Evolutionary conservation across 1,139 yeast genomes (phyloP).

Genomic region (Williopsis jadinii): DNA sequence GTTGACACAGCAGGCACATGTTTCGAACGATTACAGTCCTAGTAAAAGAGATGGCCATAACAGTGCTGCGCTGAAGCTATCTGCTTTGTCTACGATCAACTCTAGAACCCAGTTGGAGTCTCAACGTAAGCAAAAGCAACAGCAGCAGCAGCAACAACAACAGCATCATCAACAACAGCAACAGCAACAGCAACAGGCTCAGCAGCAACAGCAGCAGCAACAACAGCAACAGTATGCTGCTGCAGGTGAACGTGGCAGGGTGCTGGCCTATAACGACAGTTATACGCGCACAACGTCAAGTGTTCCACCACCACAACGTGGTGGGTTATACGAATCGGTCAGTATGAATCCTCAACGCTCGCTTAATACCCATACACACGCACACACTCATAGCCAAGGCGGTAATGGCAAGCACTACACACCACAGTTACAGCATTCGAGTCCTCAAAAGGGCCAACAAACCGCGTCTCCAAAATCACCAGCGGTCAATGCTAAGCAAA

Average conservation of each 20-base stretch:
- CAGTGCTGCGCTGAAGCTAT: conserved; percentile 44
- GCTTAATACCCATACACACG: conserved; percentile 1
- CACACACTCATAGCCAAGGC: conserved; percentile 11
- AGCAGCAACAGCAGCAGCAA: conserved; percentile 3
- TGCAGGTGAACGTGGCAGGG: conserved; percentile 8
- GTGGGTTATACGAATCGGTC: conserved; percentile 9
- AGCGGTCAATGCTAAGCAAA: conserved; percentile 53
- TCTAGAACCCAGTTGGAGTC: conserved; percentile 55
- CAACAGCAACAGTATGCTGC: not conserved
- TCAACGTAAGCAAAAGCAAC: conserved; percentile 27
- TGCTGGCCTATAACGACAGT: conserved; percentile 2
- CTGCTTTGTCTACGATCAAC: conserved; percentile 58
- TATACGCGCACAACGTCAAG: conserved; percentile 8
- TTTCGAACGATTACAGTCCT: conserved; percentile 26
- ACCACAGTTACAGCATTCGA: not conserved
- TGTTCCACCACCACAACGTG: conserved; percentile 12
- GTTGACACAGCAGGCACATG: conserved; percentile 16
- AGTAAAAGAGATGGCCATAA: not conserved
- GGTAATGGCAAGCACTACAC: conserved; percentile 8
- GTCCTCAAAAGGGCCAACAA: conserved; percentile 6
- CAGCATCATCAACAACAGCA: conserved; percentile 3
- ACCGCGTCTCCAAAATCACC: conserved; percentile 28
- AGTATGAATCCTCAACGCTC: not conserved
- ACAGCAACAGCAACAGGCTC: conserved; percentile 4
- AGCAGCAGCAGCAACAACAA: conserved; percentile 2